Evolutionary conservation across 106 monocot species (phyloP).

Genomic region (Agapanthus africanus): DNA sequence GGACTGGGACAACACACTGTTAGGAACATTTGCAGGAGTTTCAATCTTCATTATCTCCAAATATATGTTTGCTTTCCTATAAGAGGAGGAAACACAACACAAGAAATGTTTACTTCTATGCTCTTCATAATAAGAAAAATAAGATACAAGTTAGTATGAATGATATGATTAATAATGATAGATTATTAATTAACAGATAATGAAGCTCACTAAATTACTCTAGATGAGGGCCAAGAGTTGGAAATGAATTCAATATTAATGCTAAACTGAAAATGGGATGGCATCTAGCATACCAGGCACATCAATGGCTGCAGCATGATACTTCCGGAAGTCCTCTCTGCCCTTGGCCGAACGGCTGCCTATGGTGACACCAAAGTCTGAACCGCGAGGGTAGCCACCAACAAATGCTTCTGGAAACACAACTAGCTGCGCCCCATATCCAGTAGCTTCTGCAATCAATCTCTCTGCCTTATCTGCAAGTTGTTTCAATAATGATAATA

Average conservation of each 20-base stretch:
- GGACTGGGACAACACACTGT: too few relatives aligned
- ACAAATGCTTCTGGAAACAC: slow-evolving; percentile 97
- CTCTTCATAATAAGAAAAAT: neutral
- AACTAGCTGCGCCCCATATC: slow-evolving; percentile 72
- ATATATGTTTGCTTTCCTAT: neutral
- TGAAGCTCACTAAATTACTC: neutral
- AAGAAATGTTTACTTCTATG: neutral
- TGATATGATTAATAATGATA: neutral
- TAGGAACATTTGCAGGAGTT: neutral
- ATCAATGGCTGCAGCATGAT: slow-evolving; percentile 90
- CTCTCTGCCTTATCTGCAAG: slow-evolving; percentile 82
- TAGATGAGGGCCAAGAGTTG: neutral
- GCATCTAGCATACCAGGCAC: slow-evolving; percentile 87
- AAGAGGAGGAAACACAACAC: neutral
- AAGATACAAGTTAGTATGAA: neutral
- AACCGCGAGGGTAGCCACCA: slow-evolving; percentile 92
- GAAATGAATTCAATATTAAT: neutral
- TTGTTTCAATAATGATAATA: neutral
- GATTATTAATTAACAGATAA: neutral
- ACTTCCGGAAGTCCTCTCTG: slow-evolving; percentile 76
- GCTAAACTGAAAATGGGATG: neutral
- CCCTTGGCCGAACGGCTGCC: slow-evolving; percentile 79
- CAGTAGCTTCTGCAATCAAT: slow-evolving; percentile 71
- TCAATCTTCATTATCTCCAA: neutral
- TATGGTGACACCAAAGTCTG: slow-evolving; percentile 75